A percentile compares a stretch with the other conserved stretches of the same genome.
Evolutionary conservation across 1,284 basidiomycete species (phyloP).

Genomic region (Spongispora temasekensis): DNA sequence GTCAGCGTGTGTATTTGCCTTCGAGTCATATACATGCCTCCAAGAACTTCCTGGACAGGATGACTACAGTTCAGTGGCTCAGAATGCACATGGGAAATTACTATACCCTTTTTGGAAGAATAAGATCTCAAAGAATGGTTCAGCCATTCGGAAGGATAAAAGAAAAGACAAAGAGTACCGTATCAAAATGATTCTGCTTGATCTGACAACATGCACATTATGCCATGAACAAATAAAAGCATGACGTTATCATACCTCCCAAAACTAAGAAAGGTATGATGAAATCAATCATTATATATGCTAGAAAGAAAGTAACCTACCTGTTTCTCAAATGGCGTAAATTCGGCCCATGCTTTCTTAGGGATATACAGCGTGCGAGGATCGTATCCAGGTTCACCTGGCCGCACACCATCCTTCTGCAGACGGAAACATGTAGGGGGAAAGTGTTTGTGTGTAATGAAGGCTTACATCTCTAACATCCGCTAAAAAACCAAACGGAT

Average conservation of each 20-base stretch:
- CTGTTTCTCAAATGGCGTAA: slow-evolving; percentile 97
- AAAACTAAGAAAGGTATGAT: slow-evolving; percentile 60
- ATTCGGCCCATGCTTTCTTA: slow-evolving; percentile 73
- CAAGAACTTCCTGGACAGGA: slow-evolving; percentile 58
- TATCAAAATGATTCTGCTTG: slow-evolving; percentile 94
- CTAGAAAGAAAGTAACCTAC: slow-evolving; percentile 38
- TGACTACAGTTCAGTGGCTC: neutral
- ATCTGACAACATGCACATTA: slow-evolving; percentile 48
- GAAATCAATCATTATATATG: neutral
- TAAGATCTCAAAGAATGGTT: slow-evolving; percentile 56
- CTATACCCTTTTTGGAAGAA: slow-evolving; percentile 97
- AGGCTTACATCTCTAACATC: slow-evolving; percentile 72
- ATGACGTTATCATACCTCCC: slow-evolving; percentile 61
- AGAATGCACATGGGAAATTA: slow-evolving; percentile 7
- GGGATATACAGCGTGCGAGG: slow-evolving; percentile 89
- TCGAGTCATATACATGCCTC: slow-evolving; percentile 45
- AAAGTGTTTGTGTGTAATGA: neutral
- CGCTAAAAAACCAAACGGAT: slow-evolving; percentile 81
- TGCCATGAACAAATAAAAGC: neutral
- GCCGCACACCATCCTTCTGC: slow-evolving; percentile 82
- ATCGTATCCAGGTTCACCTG: slow-evolving; percentile 89
- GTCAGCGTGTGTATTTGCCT: slow-evolving; percentile 7
- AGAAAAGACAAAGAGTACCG: slow-evolving; percentile 42
- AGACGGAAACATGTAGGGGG: neutral
- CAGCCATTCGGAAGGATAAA: slow-evolving; percentile 2